Base-by-base conservation (phyloP, 129 eudicot genomes). In the Artemisia annua region DNA sequence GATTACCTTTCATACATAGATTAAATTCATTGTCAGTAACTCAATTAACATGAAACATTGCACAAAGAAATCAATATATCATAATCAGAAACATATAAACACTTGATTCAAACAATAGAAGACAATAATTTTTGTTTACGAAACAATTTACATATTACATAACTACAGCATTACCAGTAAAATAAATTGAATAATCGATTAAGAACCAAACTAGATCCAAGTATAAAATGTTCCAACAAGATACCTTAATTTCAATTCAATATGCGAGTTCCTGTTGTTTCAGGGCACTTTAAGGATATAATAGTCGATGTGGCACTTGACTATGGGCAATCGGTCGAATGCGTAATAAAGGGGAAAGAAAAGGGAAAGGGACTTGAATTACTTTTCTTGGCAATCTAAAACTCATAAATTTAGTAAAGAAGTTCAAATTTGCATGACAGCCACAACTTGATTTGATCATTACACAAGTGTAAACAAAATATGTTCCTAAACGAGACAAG, bases 171-270 rank as follows among this genome's bases (percentile, higher is more conserved):
- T 57, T 57, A 35, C 5, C 24, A 48, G 63, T 39, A 6, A 39
- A 48, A 67, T 10, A 5, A 53, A 0, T 22, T 56, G 15, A 11
- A 46, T 57, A 59, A 48, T 57, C 61, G 1, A 75, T 66, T 48
- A 53, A 14, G 28, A 43, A 55, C 18, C 30, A 44, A 75, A 48
- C 46, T 68, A 51, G 78, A 76, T 67, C 24, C 17, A 48, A 49
- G 58, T 7, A 44, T 46, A 12, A 68, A 20, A 22, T 18, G 17
- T 28, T 26, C 67, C 10, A 75, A 56, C 43, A 54, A 16, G 35
- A 67, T 67, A 57, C 75, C 75, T 68, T 68, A n/a, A 51, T 20
- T 54, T 11, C 69, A 75, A 66, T 22, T 73, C 16, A 24, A 57
- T 75, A 66, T 66, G 39, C 48, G 53, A 56, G 16, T 66, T 56